A percentile compares a stretch with the other conserved stretches of the same genome.
Evolutionary conservation across 139 green algal species (phyloP).

Genomic region (Ulvella scutata): DNA sequence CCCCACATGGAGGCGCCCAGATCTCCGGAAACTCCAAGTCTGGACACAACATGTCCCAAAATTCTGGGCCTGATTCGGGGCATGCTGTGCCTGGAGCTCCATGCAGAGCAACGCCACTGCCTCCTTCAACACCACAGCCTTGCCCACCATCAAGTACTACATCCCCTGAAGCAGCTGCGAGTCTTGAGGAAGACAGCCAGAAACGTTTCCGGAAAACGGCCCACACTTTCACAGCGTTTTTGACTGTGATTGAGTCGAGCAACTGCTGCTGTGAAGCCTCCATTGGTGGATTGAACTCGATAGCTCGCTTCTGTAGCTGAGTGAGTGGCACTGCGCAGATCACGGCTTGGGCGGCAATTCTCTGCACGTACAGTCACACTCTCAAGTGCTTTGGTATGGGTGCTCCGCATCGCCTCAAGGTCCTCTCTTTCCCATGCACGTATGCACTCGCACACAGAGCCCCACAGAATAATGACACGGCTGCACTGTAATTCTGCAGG

Average conservation of each 20-base stretch:
- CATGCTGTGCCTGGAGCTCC: neutral
- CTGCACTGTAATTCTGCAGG: too few relatives aligned
- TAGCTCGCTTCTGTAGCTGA: neutral
- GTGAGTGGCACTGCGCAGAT: neutral
- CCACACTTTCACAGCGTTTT: constrained; percentile 1
- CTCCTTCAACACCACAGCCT: too few relatives aligned
- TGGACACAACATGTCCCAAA: neutral
- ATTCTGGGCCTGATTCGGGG: neutral
- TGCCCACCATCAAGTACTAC: too few relatives aligned
- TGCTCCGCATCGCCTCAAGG: too few relatives aligned
- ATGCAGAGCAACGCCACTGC: too few relatives aligned
- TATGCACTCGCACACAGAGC: too few relatives aligned
- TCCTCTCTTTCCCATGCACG: too few relatives aligned
- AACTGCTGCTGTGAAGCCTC: neutral
- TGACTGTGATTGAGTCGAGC: neutral
- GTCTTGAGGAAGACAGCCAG: neutral
- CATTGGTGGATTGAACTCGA: neutral
- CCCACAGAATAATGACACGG: too few relatives aligned
- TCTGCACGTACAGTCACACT: too few relatives aligned
- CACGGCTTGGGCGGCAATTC: neutral
- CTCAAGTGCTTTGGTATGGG: too few relatives aligned
- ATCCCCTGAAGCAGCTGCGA: neutral
- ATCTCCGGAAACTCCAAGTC: neutral
- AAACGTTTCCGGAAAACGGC: neutral
- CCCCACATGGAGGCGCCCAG: neutral